Evolutionary conservation across 352 stramenopile genomes (phyloP).

Genomic region (Blastocystis sp.): DNA sequence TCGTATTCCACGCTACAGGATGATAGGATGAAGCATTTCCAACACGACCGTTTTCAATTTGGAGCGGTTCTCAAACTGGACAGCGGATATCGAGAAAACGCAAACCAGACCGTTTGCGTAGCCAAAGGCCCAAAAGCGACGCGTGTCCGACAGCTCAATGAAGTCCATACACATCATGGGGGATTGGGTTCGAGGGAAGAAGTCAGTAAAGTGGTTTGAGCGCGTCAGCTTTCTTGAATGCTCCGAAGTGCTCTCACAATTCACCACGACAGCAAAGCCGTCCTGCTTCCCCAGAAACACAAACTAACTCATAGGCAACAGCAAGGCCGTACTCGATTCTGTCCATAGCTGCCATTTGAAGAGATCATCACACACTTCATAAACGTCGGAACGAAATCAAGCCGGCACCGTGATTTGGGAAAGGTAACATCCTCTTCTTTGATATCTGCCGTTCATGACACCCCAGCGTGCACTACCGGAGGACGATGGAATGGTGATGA

Average conservation of each 20-base stretch:
- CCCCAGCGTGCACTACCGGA: neutral
- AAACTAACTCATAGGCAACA: conserved; percentile 1
- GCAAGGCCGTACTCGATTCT: neutral
- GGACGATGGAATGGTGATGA: conserved; percentile 7
- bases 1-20: conserved; percentile 18
- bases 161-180: conserved; percentile 43
- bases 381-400: conserved; percentile 30
- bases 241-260: neutral
- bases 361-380: conserved; percentile 37
- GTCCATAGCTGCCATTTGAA: neutral
- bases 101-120: conserved; percentile 51
- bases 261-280: neutral
- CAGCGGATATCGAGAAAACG: conserved; percentile 8
- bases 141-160: neutral
- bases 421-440: conserved; percentile 23
- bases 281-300: conserved; percentile 37
- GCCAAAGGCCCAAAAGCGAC: conserved; percentile 42
- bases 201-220: conserved; percentile 46
- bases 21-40: neutral
- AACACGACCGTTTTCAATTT: conserved; percentile 20
- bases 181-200: conserved; percentile 31
- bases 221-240: neutral
- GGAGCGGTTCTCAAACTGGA: conserved; percentile 10
- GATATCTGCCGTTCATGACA: neutral
- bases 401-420: neutral